A percentile compares a stretch with the other conserved stretches of the same genome.
These are phyloP conservation scores for Boletellus ananiceps DNA, from an alignment of 768 basidiomycete genomes.

Conservation along the genomic window DNA sequence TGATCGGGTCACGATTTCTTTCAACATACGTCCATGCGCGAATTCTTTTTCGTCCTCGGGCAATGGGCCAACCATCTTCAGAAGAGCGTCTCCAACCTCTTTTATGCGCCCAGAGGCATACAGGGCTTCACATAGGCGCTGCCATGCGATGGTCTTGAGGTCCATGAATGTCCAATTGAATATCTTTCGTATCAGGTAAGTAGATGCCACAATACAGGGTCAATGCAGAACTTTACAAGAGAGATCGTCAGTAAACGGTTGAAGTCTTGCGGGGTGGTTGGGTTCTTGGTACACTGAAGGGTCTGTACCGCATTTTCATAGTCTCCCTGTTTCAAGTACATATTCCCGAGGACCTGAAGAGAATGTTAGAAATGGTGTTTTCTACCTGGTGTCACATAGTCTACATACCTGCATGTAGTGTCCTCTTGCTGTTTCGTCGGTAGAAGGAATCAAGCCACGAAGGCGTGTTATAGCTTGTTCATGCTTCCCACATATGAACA, in stretches of 20 bases:
- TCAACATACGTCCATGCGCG: background rate
- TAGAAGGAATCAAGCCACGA: background rate
- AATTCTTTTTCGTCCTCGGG: background rate
- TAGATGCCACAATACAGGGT: background rate
- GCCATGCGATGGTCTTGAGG: background rate
- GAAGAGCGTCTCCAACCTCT: background rate
- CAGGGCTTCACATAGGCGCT: background rate
- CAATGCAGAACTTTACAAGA: background rate
- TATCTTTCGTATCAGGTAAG: background rate
- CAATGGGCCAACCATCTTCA: background rate
- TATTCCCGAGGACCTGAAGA: background rate
- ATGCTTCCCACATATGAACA: background rate
- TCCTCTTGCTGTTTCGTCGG: background rate
- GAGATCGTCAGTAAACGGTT: background rate
- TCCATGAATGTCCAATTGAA: background rate
- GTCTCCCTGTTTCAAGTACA: background rate
- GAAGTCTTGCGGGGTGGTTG: conserved; percentile 24
- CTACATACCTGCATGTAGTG: background rate
- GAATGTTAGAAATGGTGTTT: background rate
- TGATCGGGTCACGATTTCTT: background rate
- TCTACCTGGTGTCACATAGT: no score
- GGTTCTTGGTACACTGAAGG: background rate
- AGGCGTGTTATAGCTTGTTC: background rate
- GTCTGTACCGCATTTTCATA: background rate
- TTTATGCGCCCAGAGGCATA: background rate